phyloP scores from a whole-genome alignment of 2,329 filamentous ascomycete species.

The Samsoniella hepiali region DNA sequence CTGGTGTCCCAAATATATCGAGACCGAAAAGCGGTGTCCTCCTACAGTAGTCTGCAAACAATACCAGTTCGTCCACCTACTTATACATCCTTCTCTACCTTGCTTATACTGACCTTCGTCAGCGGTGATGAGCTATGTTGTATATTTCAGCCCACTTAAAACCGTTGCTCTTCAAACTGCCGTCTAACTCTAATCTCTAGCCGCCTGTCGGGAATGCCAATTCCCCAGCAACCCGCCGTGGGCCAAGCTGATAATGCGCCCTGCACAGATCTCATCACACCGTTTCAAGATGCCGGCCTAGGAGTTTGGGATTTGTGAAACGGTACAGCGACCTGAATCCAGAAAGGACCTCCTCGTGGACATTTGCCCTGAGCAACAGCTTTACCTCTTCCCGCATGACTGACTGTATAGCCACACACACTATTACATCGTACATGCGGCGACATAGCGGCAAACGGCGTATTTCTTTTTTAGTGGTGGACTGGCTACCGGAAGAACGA shows the following conservation, averaged over 20 bases:
- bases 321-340: background rate
- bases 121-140: constrained; percentile 46
- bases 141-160: constrained; percentile 33
- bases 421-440: constrained; percentile 4
- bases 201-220: constrained; percentile 39
- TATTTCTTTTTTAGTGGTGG: background rate
- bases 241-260: constrained; percentile 37
- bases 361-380: background rate
- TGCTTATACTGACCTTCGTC: constrained; percentile 25
- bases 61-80: constrained; percentile 37
- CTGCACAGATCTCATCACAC: constrained; percentile 26
- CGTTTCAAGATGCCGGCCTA: constrained; percentile 21
- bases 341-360: background rate
- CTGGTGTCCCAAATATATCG: constrained; percentile 45
- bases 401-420: constrained; percentile 2
- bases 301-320: constrained; percentile 11
- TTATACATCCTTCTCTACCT: background rate
- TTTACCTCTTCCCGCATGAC: constrained; percentile 15
- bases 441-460: constrained; percentile 1
- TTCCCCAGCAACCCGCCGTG: constrained; percentile 38
- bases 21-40: constrained; percentile 41
- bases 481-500: constrained; percentile 1
- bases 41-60: constrained; percentile 44
- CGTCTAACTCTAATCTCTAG: constrained; percentile 24
- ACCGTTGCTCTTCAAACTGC: background rate